Conservation (phyloP, 306 rosid genomes). For the Casuarina glauca region DNA sequence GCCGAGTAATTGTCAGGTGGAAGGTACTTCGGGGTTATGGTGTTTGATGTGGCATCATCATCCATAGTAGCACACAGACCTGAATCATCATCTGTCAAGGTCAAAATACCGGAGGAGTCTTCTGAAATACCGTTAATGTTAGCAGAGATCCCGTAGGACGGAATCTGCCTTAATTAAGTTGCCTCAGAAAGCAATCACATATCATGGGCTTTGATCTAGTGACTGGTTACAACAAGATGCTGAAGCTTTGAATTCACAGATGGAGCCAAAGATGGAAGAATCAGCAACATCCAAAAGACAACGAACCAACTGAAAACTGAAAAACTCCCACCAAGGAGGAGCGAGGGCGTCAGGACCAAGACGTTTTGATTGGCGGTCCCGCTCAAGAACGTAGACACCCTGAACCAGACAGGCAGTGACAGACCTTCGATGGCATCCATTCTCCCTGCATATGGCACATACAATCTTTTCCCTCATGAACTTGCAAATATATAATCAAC, state of each 20-base stretch:
- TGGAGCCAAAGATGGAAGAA: conserved; percentile 77
- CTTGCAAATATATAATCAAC: conserved; percentile 7
- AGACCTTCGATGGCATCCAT: conserved; percentile 61
- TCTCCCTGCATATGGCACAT: conserved; percentile 52
- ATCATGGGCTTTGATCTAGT: conserved; percentile 56
- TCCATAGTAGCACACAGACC: no score
- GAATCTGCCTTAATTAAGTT: conserved; percentile 62
- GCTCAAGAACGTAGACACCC: conserved; percentile 80
- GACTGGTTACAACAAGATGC: conserved; percentile 38
- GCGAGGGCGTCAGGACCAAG: conserved; percentile 64
- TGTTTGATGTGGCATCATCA: no score
- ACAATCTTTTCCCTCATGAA: not conserved
- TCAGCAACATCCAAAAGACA: conserved; percentile 73
- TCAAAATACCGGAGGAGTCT: no score
- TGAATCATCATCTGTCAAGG: no score
- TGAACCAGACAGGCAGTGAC: conserved; percentile 93
- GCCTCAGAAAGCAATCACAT: conserved; percentile 81
- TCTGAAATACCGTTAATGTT: no score
- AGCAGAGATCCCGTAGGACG: conserved; percentile 54
- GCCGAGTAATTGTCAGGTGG: no score
- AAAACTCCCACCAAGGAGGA: conserved; percentile 85
- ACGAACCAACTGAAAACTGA: conserved; percentile 70
- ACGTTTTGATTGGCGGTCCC: conserved; percentile 75
- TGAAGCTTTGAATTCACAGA: conserved; percentile 76
- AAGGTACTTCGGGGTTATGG: no score